phyloP scores from a whole-genome alignment of 208 protist genomes.

The Acanthamoeba lenticulata region DNA sequence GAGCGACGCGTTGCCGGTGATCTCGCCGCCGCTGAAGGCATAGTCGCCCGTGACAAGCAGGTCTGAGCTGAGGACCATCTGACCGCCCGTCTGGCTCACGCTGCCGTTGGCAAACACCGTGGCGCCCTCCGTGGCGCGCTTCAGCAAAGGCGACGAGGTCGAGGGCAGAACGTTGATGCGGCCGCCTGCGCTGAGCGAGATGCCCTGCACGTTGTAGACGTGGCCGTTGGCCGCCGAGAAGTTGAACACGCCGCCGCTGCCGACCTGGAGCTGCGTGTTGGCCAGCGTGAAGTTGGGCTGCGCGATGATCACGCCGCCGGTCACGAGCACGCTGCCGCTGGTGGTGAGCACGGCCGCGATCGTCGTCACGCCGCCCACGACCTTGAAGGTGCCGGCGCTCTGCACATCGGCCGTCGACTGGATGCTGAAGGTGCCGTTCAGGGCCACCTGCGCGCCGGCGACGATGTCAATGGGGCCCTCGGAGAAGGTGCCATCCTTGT shows the following conservation, averaged over 20 bases:
- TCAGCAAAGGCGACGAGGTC: not conserved
- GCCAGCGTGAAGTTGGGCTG: not conserved
- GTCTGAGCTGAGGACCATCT: not conserved
- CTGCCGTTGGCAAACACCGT: not conserved
- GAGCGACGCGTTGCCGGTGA: not conserved
- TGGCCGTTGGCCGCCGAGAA: not conserved
- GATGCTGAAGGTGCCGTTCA: not conserved
- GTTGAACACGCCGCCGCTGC: not conserved
- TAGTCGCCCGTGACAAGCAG: not conserved
- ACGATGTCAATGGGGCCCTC: not conserved
- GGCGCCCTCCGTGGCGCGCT: not conserved
- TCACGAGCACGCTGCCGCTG: not conserved
- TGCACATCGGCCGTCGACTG: not conserved
- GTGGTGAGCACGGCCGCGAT: not conserved
- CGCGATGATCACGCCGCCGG: not conserved
- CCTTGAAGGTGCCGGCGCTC: not conserved
- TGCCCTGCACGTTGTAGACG: not conserved
- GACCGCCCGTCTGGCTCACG: not conserved
- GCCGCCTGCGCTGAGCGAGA: not conserved
- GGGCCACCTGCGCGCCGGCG: not conserved
- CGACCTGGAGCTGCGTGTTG: not conserved
- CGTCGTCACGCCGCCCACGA: not conserved
- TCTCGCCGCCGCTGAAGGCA: not conserved
- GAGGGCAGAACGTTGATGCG: not conserved
- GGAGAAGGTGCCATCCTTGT: constrained; percentile 36